These are phyloP conservation scores for Zea luxurians DNA, from an alignment of 176 grass and related monocot genomes.

Conservation along the genomic window DNA sequence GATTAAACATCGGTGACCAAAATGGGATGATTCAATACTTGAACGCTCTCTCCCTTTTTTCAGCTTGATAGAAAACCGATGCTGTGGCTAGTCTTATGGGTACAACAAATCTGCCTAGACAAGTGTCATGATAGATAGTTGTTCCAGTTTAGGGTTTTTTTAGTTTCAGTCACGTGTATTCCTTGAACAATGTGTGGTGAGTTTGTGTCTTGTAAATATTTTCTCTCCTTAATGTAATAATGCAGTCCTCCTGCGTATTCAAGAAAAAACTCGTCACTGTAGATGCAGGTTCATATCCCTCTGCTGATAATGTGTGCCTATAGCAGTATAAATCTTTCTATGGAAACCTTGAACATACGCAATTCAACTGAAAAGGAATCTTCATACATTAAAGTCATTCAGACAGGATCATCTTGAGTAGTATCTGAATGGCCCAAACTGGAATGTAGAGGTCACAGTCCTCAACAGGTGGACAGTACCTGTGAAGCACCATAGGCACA, in stretches of 20 bases:
- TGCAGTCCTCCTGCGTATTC: not conserved
- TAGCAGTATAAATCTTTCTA: not conserved
- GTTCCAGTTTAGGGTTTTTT: not conserved
- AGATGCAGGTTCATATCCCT: not conserved
- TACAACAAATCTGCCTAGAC: not conserved
- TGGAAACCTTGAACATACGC: not conserved
- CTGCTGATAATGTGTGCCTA: not conserved
- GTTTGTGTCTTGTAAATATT: not conserved
- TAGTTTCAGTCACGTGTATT: not conserved
- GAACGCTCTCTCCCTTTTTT: not conserved
- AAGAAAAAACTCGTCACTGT: not conserved
- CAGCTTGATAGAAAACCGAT: not conserved
- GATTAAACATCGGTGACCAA: not conserved
- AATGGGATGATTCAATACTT: not conserved
- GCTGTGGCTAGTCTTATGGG: not conserved
- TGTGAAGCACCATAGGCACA: conserved; percentile 7
- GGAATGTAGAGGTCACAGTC: not conserved
- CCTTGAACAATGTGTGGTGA: not conserved
- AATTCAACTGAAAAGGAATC: not conserved
- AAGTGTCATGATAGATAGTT: not conserved
- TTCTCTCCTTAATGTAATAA: not conserved
- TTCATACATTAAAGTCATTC: not conserved
- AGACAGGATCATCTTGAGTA: not conserved
- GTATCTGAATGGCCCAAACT: not conserved
- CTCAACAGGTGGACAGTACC: not conserved